Evolutionary conservation across 306 rosid species (phyloP).

Genomic region (Cicer pinnatifidum): DNA sequence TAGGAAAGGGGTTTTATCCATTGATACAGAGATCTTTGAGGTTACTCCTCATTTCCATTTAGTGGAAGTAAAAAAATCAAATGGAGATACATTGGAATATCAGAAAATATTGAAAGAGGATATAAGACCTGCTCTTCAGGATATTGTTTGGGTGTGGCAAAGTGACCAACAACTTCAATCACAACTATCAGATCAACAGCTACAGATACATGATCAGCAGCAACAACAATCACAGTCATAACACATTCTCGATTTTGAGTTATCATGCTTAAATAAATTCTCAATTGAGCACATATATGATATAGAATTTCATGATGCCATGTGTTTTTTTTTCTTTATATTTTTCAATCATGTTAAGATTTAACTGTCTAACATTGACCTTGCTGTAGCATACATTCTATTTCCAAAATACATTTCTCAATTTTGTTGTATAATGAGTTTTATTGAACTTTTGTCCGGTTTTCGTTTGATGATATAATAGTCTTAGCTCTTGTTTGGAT

Average conservation of each 20-base stretch:
- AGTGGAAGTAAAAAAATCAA: conserved; percentile 82
- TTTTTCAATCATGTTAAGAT: neutral
- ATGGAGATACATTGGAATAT: conserved; percentile 85
- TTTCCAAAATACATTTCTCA: conserved; percentile 31
- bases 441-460: conserved; percentile 13
- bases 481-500: too few relatives aligned
- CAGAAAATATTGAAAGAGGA: conserved; percentile 69
- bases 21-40: conserved; percentile 85
- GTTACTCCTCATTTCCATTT: conserved; percentile 74
- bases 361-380: conserved; percentile 14
- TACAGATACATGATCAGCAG: conserved; percentile 44
- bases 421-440: conserved; percentile 7
- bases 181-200: conserved; percentile 45
- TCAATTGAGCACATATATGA: conserved; percentile 16
- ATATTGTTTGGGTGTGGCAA: conserved; percentile 90
- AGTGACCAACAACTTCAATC: conserved; percentile 55
- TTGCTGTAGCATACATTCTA: conserved; percentile 29
- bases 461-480: conserved; percentile 11
- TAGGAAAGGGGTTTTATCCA: conserved; percentile 71
- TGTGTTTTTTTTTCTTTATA: neutral
- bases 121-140: conserved; percentile 77
- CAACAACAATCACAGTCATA: conserved; percentile 39
- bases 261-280: neutral
- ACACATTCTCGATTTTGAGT: conserved; percentile 21
- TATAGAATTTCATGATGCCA: conserved; percentile 35